Evolutionary conservation across 1,284 basidiomycete genomes (phyloP), one percentile per base, ranked within the genome.

Genomic region (Ceratorhiza oryzae-sativae): DNA sequence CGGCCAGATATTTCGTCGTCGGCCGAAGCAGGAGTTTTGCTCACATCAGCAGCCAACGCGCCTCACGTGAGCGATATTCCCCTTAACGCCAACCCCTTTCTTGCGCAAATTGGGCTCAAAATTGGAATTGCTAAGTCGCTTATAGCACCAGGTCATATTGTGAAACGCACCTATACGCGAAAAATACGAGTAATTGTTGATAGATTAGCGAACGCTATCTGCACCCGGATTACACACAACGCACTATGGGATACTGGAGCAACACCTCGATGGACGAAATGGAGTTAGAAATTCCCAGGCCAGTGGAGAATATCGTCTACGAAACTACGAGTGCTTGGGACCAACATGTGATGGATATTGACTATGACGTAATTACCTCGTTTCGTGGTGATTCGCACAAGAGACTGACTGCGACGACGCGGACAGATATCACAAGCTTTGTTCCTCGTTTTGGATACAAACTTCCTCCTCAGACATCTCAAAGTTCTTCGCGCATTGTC

Each of bases 321-420:
- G 67, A 58, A 15, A 58, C 36, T 25, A 70, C 51, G 30, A 70
- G 53, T 48, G 41, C 53, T 23, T 70, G 67, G 67, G 67, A 70
- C 20, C 41, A 70, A 32, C 67, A 70, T 70, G 67, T 70, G 1
- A 70, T 70, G 67, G 67, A 70, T n/a, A 70, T 70, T n/a, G 67
- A 70, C 55, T 39, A 39, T 13, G 36, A 39, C 13, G 36, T 39
- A 39, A 6, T 6, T 13, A 39, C 36, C 6, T 13, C 13, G 8
- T 13, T 18, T 56, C 53, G 9, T 8, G 18, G 8, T n/a, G 9
- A n/a, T 9, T 56, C 53, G n/a, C n/a, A n/a, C n/a, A n/a, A n/a
- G n/a, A n/a, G n/a, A n/a, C n/a, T n/a, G n/a, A n/a, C n/a, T n/a
- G n/a, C n/a, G n/a, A n/a, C 23, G 9, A 8, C 34, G 23, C 27